Evolutionary conservation across 78 protist genomes (phyloP), one percentile per base, ranked within the genome.

Genomic region (Planoprotostelium fungivorum): DNA sequence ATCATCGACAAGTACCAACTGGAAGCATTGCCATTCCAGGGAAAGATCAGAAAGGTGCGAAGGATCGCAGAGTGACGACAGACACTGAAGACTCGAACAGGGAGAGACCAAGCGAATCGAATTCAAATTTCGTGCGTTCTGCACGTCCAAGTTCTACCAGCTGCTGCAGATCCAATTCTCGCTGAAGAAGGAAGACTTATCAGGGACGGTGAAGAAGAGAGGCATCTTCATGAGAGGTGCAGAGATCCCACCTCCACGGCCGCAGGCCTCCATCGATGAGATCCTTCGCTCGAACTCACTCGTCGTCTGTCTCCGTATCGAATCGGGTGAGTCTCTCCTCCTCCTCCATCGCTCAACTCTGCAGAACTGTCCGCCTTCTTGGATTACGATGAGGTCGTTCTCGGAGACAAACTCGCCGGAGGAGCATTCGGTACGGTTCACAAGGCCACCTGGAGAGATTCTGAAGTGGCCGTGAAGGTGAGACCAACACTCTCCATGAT

Each of bases 341-440:
- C 73, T 5, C 16, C 16, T 5, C 16, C 5, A 16, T 51, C 31
- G 73, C 73, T 51, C 31, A 51, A 51, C 5, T 25, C 5, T 51
- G 31, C 73, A 51, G 73, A 84, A 31, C 34, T 84, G 34, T 31
- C 37, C 34, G 86, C 86, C 37, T 31, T 28, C 34, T 28, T 84
- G 37, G 86, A 84, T 31, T 84, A 84, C 34, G 86, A 84, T 31
- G 86, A 84, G 86, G 34, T 84, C 86, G 34, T n/a, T 1, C 86
- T 84, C 86, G 34, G 34, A 1, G 86, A 84, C 86, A 84, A 31
- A 1, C 1, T 84, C 86, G 86, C 37, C 10, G 37, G 34, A 31
- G 86, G 86, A 1, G 34, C 37, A 1, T 84, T 84, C 34, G 86
- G 86, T 5, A 31, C 34, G 10, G 86, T 84, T 1, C 34, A 84